Evolutionary conservation across 495 filamentous ascomycete species (phyloP), one percentile per base, ranked within the genome.

Genomic region (Aspergillus steynii): DNA sequence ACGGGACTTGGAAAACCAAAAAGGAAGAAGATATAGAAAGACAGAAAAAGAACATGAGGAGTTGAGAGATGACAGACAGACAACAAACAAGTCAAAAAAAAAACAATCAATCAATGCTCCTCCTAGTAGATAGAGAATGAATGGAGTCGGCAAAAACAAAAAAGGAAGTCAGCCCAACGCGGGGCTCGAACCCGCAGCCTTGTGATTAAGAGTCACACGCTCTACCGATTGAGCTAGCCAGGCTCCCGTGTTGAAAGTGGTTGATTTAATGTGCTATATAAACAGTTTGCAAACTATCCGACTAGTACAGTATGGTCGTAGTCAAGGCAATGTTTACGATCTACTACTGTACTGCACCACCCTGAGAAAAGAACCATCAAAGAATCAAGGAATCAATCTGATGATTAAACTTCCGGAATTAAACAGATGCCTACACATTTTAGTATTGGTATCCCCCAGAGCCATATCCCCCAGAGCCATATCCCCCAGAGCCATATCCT

Each of bases 131-230:
- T 8, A 56, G n/a, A n/a, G 5, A 10, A 8, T 12, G 2, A 29
- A 46, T 46, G 25, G 10, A 27, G 9, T 20, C 4, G 7, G 5
- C 10, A 15, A 52, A 59, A 51, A 29, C 15, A 59, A 59, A 59
- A 10, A 26, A 52, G 37, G 50, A 51, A 50, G 49, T 50, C 25
- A 80, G 78, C 79, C 79, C 77, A 80, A 81, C 76, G 79, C 71
- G 78, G 79, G 79, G 79, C 71, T 80, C 79, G 77, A 82, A 82
- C 79, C 79, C 77, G 73, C 79, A 80, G 71, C 79, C 79, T 82
- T 82, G 76, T 80, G 79, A 80, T 82, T 84, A 84, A 82, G 77
- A 81, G 75, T 73, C 74, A 78, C 77, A 83, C 79, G 80, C 80
- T 83, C 80, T 83, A 77, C 76, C 77, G 74, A 80, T 79, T 80